These are phyloP conservation scores for Ogataea thermomethanolica DNA, from an alignment of 805 yeast species.

Conservation along the genomic window DNA sequence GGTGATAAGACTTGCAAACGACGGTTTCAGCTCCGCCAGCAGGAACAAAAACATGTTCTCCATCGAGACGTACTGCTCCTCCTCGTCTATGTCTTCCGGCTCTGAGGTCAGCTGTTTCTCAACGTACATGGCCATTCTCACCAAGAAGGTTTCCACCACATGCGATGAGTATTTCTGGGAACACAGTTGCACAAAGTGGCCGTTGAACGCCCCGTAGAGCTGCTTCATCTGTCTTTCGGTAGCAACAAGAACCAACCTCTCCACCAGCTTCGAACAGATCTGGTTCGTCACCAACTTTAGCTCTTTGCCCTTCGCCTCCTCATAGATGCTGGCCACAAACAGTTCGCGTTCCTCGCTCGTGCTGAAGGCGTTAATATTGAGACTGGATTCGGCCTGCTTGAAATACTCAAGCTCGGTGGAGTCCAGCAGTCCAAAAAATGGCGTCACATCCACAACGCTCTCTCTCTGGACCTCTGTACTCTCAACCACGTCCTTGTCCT, in stretches of 20 bases:
- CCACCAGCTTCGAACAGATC: conserved; percentile 90
- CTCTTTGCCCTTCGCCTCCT: conserved; percentile 86
- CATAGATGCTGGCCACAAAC: conserved; percentile 74
- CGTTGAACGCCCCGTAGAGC: conserved; percentile 62
- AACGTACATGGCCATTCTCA: conserved; percentile 66
- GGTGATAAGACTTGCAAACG: conserved; percentile 52
- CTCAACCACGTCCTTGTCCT: background rate
- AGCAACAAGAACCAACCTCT: conserved; percentile 71
- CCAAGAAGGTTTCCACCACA: conserved; percentile 81
- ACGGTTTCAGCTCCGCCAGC: conserved; percentile 64
- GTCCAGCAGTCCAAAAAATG: conserved; percentile 86
- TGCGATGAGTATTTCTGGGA: conserved; percentile 92
- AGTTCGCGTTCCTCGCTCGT: conserved; percentile 66
- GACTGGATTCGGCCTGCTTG: conserved; percentile 85
- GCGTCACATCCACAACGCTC: conserved; percentile 20
- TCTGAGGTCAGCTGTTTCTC: conserved; percentile 61
- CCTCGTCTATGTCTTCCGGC: conserved; percentile 33
- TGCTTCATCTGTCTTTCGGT: conserved; percentile 61
- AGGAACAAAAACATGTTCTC: conserved; percentile 63
- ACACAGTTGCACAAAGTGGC: conserved; percentile 72
- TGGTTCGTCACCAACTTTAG: conserved; percentile 90
- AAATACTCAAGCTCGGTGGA: conserved; percentile 84
- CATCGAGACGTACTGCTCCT: conserved; percentile 48
- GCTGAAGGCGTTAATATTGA: conserved; percentile 76
- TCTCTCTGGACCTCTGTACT: background rate